A percentile compares a stretch with the other conserved stretches of the same genome.
Evolutionary conservation across 2,329 filamentous ascomycete species (phyloP).

Genomic region (Xylaria sp.): DNA sequence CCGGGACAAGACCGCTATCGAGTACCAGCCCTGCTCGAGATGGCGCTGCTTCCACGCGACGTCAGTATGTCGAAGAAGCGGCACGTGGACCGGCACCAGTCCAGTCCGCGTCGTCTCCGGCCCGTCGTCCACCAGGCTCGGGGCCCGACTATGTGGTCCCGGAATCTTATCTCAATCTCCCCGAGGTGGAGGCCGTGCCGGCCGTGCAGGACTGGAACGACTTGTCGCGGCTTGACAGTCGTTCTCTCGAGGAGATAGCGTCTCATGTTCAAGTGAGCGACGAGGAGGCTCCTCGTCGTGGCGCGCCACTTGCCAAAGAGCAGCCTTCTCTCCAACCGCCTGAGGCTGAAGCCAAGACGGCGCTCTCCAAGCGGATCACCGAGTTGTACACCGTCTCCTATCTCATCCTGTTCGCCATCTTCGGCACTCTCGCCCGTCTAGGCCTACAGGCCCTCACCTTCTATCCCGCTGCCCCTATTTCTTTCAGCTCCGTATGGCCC

Average conservation of each 20-base stretch:
- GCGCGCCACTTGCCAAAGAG: slow-evolving; percentile 1
- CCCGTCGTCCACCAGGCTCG: slow-evolving; percentile 17
- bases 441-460: slow-evolving; percentile 73
- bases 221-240: slow-evolving; percentile 33
- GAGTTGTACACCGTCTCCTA: slow-evolving; percentile 71
- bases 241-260: slow-evolving; percentile 37
- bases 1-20: neutral
- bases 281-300: slow-evolving; percentile 14
- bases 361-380: slow-evolving; percentile 48
- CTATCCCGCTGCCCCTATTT: slow-evolving; percentile 71
- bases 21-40: neutral
- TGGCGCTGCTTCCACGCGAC: slow-evolving; percentile 7
- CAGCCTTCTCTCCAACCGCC: slow-evolving; percentile 1
- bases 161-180: slow-evolving; percentile 38
- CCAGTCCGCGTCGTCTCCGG: neutral
- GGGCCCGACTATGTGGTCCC: slow-evolving; percentile 34
- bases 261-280: slow-evolving; percentile 27
- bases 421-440: slow-evolving; percentile 77
- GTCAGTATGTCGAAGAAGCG: neutral
- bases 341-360: neutral
- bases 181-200: slow-evolving; percentile 39
- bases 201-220: slow-evolving; percentile 42
- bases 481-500: slow-evolving; percentile 75
- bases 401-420: slow-evolving; percentile 76
- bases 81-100: neutral